These are phyloP conservation scores for Teunomyces atbi DNA, from an alignment of 805 yeast species.

Conservation along the genomic window DNA sequence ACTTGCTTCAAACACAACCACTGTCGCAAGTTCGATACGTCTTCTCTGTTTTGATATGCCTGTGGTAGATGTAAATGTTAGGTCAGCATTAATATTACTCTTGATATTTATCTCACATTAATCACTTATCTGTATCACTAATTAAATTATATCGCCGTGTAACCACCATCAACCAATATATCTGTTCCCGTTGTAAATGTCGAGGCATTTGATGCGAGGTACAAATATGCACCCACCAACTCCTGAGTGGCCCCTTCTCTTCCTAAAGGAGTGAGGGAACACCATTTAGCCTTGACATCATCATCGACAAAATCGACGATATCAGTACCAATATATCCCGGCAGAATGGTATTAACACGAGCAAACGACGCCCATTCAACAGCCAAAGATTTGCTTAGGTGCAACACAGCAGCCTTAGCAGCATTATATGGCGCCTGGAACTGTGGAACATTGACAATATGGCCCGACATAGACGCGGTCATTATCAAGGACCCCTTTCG, in stretches of 20 bases:
- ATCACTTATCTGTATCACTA: too few relatives aligned
- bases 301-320: conserved; percentile 36
- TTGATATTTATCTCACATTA: too few relatives aligned
- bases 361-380: conserved; percentile 50
- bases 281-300: conserved; percentile 37
- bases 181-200: conserved; percentile 47
- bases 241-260: conserved; percentile 45
- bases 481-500: conserved; percentile 44
- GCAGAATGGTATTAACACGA: conserved; percentile 42
- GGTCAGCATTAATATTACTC: too few relatives aligned
- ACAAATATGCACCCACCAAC: conserved; percentile 46
- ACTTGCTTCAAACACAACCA: too few relatives aligned
- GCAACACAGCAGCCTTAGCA: conserved; percentile 45
- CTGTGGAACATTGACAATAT: conserved; percentile 46
- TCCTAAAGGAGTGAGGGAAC: conserved; percentile 43
- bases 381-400: conserved; percentile 43
- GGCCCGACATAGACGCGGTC: conserved; percentile 50
- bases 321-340: conserved; percentile 44
- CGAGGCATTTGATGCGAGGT: conserved; percentile 44
- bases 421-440: conserved; percentile 48
- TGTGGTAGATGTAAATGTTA: too few relatives aligned
- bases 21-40: too few relatives aligned
- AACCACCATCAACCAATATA: conserved; percentile 48
- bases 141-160: conserved; percentile 14
- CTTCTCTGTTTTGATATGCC: too few relatives aligned